These are phyloP conservation scores for Nepenthes gracilis DNA, from an alignment of 148 eudicot species.

Conservation along the genomic window DNA sequence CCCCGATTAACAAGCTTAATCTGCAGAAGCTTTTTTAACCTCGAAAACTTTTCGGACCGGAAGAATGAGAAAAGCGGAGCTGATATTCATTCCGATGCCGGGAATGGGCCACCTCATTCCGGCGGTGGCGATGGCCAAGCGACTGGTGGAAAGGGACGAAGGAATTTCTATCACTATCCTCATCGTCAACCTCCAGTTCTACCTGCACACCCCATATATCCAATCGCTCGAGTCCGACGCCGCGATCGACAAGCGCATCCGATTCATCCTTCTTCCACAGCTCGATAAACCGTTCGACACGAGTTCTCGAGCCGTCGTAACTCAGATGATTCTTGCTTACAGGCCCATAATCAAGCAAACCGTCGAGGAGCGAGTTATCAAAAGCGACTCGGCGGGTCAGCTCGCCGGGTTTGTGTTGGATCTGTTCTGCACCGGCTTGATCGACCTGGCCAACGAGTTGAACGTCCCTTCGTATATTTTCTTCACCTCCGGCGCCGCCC, in stretches of 20 bases:
- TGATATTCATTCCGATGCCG: conserved; percentile 3
- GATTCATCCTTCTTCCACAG: background rate
- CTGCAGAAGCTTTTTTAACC: no score
- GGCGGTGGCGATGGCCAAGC: conserved; percentile 2
- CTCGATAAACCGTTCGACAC: background rate
- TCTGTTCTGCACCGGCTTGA: conserved; percentile 3
- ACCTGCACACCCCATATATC: background rate
- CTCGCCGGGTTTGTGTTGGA: conserved; percentile 2
- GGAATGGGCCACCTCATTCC: conserved; percentile 10
- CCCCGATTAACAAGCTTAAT: no score
- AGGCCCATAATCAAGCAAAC: background rate
- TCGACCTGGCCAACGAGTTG: conserved; percentile 5
- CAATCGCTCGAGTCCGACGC: background rate
- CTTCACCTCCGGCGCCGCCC: background rate
- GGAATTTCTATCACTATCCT: background rate
- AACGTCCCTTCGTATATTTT: conserved; percentile 2
- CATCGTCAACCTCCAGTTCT: background rate
- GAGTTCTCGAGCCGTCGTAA: background rate
- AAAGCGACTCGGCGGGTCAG: background rate
- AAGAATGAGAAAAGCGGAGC: conserved; percentile 1
- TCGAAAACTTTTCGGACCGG: background rate
- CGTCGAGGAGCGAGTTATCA: background rate
- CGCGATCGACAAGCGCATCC: background rate
- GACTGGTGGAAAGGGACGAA: background rate
- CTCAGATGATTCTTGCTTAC: background rate